Evolutionary conservation across 306 rosid genomes (phyloP).

Genomic region (Carpinus viminea): DNA sequence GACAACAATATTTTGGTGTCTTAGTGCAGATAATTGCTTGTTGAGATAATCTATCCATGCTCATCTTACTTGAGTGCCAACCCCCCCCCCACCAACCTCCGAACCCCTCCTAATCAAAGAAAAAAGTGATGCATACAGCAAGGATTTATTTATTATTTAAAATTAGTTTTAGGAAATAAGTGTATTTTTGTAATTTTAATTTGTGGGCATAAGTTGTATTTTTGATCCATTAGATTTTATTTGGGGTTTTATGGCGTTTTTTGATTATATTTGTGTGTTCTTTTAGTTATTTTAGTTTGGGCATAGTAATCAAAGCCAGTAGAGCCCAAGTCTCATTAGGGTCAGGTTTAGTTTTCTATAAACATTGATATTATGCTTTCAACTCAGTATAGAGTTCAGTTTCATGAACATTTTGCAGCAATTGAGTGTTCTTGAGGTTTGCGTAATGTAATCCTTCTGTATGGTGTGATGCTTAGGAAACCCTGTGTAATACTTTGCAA

Average conservation of each 20-base stretch:
- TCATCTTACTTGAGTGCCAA: too few relatives aligned
- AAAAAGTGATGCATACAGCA: too few relatives aligned
- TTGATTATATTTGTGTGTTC: too few relatives aligned
- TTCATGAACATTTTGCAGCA: background rate
- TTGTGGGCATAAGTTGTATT: too few relatives aligned
- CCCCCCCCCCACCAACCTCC: background rate
- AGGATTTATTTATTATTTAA: too few relatives aligned
- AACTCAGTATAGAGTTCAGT: background rate
- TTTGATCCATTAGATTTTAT: too few relatives aligned
- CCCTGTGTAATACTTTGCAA: background rate
- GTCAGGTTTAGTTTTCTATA: background rate
- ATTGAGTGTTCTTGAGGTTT: background rate
- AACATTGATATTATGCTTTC: background rate
- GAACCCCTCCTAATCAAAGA: too few relatives aligned
- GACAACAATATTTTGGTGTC: constrained; percentile 47
- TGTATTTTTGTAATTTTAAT: too few relatives aligned
- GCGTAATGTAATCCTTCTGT: background rate
- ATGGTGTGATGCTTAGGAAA: background rate
- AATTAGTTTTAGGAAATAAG: too few relatives aligned
- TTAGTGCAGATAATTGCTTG: constrained; percentile 2
- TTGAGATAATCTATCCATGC: background rate
- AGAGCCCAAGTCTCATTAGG: background rate
- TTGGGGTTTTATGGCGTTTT: too few relatives aligned
- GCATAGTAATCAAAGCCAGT: too few relatives aligned
- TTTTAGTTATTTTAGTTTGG: too few relatives aligned